Evolutionary conservation across 2,329 filamentous ascomycete species (phyloP), one percentile per base, ranked within the genome.

Genomic region (Colletotrichum karsti): DNA sequence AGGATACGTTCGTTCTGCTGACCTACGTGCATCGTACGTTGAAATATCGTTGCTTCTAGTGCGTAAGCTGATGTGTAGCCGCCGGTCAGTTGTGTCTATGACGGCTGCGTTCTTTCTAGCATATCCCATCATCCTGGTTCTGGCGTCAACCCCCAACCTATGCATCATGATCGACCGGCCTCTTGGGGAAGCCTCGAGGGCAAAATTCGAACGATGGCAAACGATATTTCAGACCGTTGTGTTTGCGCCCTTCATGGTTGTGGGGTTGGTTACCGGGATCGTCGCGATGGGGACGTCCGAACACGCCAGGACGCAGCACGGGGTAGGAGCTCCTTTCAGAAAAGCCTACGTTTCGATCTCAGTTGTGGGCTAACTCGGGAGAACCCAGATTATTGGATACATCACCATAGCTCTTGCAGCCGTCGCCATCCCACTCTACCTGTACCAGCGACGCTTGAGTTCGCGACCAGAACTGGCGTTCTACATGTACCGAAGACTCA

Each of bases 91-190:
- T 18, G 44, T 53, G 4, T 15, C 41, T 9, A 67, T 67, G 59
- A 67, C 59, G 5, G 41, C 44, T 3, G 64, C 64, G 3, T 63
- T 67, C 22, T 67, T 67, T n/a, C 28, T 67, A 18, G 44, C 59
- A 5, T 67, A 67, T 15, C 64, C 64, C 4, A 15, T 63, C 2
- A 63, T 67, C 6, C 22, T 67, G 5, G 64, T 67, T 6, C 18
- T 67, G 5, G 59, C 59, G 4, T 37, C 59, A 15, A 57, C 37
- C 8, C 64, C 64, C 1, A 67, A 35, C 37, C 12, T 67, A 3
- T 67, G 59, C 22, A 33, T 63, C 30, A 63, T 67, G 64, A 53
- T 67, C 35, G 64, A 67, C n/a, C 59, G 64, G 9, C 51, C 64
- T 9, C 59, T 67, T 2, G 24, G 37, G 12, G 64, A 58, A 18